phyloP scores from a whole-genome alignment of 2,329 filamentous ascomycete species.

The Alternaria ethzedia region DNA sequence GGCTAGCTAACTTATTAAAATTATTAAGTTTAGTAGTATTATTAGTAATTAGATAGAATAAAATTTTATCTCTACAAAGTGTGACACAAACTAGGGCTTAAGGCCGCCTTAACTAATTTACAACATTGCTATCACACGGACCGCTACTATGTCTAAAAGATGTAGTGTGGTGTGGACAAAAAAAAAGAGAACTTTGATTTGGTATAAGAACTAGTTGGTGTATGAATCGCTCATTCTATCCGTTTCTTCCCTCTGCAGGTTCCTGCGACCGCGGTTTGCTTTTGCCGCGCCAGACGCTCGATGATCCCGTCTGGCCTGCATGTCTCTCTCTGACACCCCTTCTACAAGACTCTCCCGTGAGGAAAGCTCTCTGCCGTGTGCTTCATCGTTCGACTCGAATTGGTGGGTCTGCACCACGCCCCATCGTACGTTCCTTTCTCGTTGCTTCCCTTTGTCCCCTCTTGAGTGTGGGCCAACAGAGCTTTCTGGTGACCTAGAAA shows the following conservation, averaged over 20 bases:
- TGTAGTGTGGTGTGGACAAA: neutral
- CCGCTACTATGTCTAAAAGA: neutral
- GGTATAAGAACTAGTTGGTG: neutral
- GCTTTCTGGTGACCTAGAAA: neutral
- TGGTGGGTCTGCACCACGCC: slow-evolving; percentile 3
- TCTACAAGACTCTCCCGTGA: neutral
- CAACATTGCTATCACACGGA: neutral
- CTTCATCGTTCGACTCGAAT: neutral
- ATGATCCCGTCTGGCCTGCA: neutral
- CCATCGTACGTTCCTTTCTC: slow-evolving; percentile 7
- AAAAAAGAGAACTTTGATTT: neutral
- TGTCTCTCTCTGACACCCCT: neutral
- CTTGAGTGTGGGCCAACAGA: neutral
- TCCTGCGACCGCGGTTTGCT: neutral
- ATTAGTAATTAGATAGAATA: no score
- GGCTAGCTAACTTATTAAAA: no score
- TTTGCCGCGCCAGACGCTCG: neutral
- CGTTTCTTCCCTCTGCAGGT: neutral
- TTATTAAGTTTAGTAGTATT: no score
- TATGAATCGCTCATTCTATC: neutral
- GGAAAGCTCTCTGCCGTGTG: neutral
- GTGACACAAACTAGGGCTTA: no score
- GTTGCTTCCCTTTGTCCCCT: neutral
- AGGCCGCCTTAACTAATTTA: neutral
- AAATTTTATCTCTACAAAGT: no score